Conservation (phyloP, 306 rosid genomes). For the Lathyrus oleraceus region DNA sequence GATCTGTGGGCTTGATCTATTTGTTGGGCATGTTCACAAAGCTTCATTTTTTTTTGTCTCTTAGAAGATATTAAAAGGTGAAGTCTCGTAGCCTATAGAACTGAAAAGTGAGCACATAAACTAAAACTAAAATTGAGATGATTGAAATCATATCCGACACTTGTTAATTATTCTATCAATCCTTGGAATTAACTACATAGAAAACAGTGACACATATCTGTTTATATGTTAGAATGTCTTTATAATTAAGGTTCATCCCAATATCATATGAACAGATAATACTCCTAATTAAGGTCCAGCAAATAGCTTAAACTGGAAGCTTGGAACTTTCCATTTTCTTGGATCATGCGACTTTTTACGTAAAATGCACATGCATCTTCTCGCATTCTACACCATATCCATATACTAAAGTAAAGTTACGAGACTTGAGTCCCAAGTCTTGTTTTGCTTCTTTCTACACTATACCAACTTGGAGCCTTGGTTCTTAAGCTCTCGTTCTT, state of each 20-base stretch:
- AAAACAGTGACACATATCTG: no score
- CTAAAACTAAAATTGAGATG: no score
- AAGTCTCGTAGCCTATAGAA: no score
- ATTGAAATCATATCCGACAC: no score
- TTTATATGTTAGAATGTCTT: conserved; percentile 21
- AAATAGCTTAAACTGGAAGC: conserved; percentile 38
- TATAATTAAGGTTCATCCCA: conserved; percentile 17
- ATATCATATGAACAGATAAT: conserved; percentile 13
- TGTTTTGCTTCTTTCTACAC: conserved; percentile 13
- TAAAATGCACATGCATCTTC: conserved; percentile 47
- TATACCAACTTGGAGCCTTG: conserved; percentile 37
- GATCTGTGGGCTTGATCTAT: no score
- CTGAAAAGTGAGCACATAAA: no score
- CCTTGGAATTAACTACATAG: no score
- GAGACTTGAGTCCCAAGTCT: conserved; percentile 51
- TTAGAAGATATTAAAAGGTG: no score
- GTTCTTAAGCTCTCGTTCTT: conserved; percentile 36
- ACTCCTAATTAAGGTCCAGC: neutral
- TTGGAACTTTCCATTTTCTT: conserved; percentile 31
- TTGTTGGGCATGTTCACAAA: no score
- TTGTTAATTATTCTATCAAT: no score
- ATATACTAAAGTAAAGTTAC: neutral
- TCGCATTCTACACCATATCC: conserved; percentile 11
- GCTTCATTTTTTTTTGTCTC: no score
- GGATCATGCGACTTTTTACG: conserved; percentile 62